Evolutionary conservation across 2,329 filamentous ascomycete species (phyloP).

Genomic region (Aspergillus sp.): DNA sequence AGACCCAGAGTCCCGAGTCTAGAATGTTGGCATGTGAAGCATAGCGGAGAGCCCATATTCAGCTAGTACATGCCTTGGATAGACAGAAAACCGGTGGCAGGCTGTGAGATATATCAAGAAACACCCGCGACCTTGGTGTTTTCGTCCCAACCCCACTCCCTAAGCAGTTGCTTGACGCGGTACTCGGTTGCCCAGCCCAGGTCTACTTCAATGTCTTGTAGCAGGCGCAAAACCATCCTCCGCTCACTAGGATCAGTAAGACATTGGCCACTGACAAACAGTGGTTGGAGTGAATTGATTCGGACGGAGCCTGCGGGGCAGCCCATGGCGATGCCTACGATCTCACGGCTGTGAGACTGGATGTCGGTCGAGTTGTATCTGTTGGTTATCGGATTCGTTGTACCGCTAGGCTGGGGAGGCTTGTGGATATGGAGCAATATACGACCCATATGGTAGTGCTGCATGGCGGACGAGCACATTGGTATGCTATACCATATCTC

Average conservation of each 20-base stretch:
- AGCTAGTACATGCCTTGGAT: not conserved
- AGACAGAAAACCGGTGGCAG: not conserved
- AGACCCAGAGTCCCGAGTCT: not conserved
- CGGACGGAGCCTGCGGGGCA: conserved; percentile 59
- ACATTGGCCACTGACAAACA: conserved; percentile 64
- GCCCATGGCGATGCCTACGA: conserved; percentile 60
- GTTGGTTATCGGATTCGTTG: conserved; percentile 53
- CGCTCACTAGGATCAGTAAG: conserved; percentile 56
- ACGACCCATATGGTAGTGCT: conserved; percentile 47
- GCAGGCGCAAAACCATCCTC: conserved; percentile 54
- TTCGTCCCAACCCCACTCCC: conserved; percentile 41
- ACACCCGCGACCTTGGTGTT: conserved; percentile 1
- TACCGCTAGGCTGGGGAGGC: conserved; percentile 45
- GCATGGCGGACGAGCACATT: conserved; percentile 64
- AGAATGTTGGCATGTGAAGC: not conserved
- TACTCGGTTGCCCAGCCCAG: conserved; percentile 66
- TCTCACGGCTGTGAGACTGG: conserved; percentile 60
- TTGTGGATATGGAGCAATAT: conserved; percentile 46
- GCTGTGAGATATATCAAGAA: conserved; percentile 4
- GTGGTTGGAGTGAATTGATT: conserved; percentile 61
- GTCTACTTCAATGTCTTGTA: conserved; percentile 62
- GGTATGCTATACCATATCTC: conserved; percentile 66
- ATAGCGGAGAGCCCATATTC: not conserved
- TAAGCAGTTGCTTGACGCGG: conserved; percentile 54
- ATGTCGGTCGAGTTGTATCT: conserved; percentile 60